These are phyloP conservation scores for Aspergillus clavatus DNA, from an alignment of 2,329 filamentous ascomycete species.

Conservation along the genomic window DNA sequence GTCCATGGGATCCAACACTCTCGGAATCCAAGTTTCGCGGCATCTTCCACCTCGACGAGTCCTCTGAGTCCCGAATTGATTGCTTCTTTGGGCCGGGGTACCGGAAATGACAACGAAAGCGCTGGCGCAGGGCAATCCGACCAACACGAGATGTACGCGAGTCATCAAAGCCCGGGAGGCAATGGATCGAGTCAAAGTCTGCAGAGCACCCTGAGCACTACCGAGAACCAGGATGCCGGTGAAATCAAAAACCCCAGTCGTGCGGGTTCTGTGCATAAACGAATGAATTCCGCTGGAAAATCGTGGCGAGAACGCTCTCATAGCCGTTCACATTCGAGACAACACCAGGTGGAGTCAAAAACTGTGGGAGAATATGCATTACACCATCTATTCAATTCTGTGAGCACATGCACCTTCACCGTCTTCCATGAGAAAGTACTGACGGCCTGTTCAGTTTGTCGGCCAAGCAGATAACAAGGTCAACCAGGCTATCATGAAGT, in stretches of 20 bases:
- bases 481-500: conserved; percentile 74
- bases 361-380: conserved; percentile 97
- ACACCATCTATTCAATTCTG: conserved; percentile 91
- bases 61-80: conserved; percentile 86
- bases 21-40: conserved; percentile 70
- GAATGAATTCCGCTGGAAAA: conserved; percentile 58
- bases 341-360: conserved; percentile 69
- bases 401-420: conserved; percentile 41
- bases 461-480: conserved; percentile 96
- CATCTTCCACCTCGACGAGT: conserved; percentile 67
- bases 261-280: conserved; percentile 29
- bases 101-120: conserved; percentile 49
- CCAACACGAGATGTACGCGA: conserved; percentile 27
- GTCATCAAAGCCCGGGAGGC: conserved; percentile 33
- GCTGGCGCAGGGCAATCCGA: conserved; percentile 27
- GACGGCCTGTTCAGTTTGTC: conserved; percentile 62
- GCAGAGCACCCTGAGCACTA: conserved; percentile 31
- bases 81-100: conserved; percentile 58
- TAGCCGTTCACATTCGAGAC: conserved; percentile 70
- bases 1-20: conserved; percentile 91
- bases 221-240: conserved; percentile 35
- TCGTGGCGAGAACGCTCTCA: conserved; percentile 66
- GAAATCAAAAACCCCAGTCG: conserved; percentile 23
- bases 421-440: conserved; percentile 20
- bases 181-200: conserved; percentile 34